Base-by-base conservation (phyloP, 495 filamentous ascomycete species). In the Opeltia flavorubescens region DNA sequence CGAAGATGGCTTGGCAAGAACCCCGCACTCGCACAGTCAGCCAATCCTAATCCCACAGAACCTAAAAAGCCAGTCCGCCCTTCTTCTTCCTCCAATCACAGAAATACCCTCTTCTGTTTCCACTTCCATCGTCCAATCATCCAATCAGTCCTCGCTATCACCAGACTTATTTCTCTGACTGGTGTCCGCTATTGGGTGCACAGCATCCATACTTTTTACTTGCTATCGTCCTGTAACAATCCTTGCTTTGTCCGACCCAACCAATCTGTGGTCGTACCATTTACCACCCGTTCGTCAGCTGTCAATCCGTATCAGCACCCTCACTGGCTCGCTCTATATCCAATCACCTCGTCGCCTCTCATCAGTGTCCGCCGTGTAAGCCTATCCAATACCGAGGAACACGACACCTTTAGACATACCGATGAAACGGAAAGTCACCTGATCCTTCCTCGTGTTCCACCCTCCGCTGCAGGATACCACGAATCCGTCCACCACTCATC, bases 311-410 rank as follows among this genome's bases (percentile, higher is more conserved):
- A n/a, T n/a, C 30, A 33, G 15, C 30, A 28, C 30, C 23, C n/a
- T 45, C 29, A 55, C 43, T 57, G 55, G 55, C 43, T 55, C 55
- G 50, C 52, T 50, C 52, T 23, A 42, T 30, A 42, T 51, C 52
- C 55, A 54, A 57, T 55, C 52, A 49, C 25, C 44, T 44, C 29
- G 12, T 23, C 17, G 24, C 36, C 30, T 42, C 38, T 41, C 41
- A 49, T 39, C 45, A 48, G 46, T 38, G 48, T 51, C 46, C 27
- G 29, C 23, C n/a, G 25, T 11, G 15, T 39, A 29, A 39, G 43
- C 6, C 45, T 17, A 20, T 35, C 30, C 31, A 40, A 4, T 7
- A 11, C 4, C 33, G 15, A 9, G 49, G 53, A 52, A n/a, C 27
- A 17, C 51, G 28, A 31, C 15, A 27, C 43, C 17, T 11, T 29